Percentiles rank a stretch among this genome's conserved stretches.
phyloP scores from a whole-genome alignment of 257 asterid species.

The Oldenlandia corymbosa region DNA sequence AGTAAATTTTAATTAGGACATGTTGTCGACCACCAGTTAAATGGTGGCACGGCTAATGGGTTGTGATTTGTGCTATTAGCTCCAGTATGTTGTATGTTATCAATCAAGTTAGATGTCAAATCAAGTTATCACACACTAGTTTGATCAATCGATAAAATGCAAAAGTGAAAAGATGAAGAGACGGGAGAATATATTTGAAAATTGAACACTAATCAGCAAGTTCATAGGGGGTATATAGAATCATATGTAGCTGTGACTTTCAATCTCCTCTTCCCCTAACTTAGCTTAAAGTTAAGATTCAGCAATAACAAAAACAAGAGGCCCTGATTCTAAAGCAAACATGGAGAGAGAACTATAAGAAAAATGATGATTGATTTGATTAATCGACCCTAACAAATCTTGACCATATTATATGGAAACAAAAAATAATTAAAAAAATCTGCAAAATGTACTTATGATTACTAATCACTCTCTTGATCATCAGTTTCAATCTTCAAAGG shows the following conservation, averaged over 20 bases:
- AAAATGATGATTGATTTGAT: background rate
- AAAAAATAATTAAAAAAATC: too few species aligned
- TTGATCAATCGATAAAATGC: background rate
- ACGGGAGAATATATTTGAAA: background rate
- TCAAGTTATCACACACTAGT: background rate
- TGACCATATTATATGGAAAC: background rate
- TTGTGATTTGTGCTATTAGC: too few species aligned
- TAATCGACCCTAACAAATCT: too few species aligned
- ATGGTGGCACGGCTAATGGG: too few species aligned
- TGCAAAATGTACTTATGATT: too few species aligned
- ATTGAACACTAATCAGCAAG: background rate
- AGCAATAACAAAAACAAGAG: background rate
- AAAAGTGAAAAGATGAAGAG: background rate
- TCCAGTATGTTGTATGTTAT: too few species aligned
- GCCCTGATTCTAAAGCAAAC: conserved; percentile 1
- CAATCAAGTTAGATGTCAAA: too few species aligned
- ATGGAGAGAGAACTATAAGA: conserved; percentile 3
- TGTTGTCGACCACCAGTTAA: too few species aligned
- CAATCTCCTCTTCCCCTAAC: background rate
- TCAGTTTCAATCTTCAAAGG: conserved; percentile 1
- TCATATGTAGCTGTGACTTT: background rate
- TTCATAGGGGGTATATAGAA: background rate
- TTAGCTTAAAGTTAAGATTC: conserved; percentile 8
- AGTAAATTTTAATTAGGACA: too few species aligned
- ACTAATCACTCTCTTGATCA: too few species aligned